A percentile compares a stretch with the other conserved stretches of the same genome.
Evolutionary conservation across 345 rosid genomes (phyloP).

Genomic region (Corchorus olitorius): DNA sequence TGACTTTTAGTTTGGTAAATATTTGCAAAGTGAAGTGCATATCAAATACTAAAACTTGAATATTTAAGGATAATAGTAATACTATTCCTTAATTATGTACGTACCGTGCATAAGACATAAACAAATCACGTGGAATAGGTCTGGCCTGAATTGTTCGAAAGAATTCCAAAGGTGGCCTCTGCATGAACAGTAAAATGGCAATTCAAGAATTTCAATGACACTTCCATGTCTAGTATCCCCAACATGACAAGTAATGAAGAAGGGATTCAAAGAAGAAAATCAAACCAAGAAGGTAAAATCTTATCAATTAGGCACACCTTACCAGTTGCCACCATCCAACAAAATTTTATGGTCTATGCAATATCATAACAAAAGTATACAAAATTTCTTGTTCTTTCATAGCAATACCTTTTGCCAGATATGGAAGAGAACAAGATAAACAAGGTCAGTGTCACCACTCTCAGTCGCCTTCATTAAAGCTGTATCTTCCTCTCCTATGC

Average conservation of each 20-base stretch:
- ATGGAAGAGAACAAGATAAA: constrained; percentile 92
- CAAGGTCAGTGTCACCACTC: constrained; percentile 96
- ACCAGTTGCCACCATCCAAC: background rate
- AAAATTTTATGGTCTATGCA: background rate
- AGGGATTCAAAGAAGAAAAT: background rate
- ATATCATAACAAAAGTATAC: background rate
- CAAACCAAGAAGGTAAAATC: background rate
- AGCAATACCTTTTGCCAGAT: constrained; percentile 88
- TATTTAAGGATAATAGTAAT: constrained; percentile 2
- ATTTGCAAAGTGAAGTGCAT: constrained; percentile 3
- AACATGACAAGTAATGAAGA: background rate
- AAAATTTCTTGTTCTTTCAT: background rate
- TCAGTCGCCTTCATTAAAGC: constrained; percentile 91
- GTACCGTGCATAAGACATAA: constrained; percentile 75
- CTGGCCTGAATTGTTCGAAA: constrained; percentile 89
- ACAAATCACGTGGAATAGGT: constrained; percentile 83
- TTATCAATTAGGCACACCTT: background rate
- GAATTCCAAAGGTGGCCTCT: constrained; percentile 86
- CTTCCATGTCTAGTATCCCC: background rate
- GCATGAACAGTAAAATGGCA: constrained; percentile 35
- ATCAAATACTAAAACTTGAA: constrained; percentile 1
- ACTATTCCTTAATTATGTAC: constrained; percentile 15
- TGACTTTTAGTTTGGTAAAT: constrained; percentile 4
- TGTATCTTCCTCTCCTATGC: constrained; percentile 95
- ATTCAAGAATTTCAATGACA: background rate